These are phyloP conservation scores for Diplodia intermedia DNA, from an alignment of 2,329 filamentous ascomycete genomes.

Conservation along the genomic window DNA sequence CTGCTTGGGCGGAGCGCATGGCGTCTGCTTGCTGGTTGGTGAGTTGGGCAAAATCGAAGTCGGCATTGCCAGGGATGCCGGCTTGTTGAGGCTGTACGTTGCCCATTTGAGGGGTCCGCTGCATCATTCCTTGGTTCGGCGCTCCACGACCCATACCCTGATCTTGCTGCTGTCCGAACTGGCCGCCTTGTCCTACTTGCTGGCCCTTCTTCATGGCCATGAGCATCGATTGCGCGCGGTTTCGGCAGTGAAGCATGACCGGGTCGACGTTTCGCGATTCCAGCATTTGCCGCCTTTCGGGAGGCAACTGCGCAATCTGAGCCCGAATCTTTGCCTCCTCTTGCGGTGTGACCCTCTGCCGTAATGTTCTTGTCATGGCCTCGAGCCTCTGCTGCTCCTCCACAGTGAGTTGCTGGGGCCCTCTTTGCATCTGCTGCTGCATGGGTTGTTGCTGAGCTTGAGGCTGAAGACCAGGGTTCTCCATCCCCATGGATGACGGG, in stretches of 20 bases:
- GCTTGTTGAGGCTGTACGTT: constrained; percentile 43
- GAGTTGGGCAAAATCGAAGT: constrained; percentile 62
- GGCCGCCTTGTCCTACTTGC: constrained; percentile 35
- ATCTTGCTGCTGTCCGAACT: constrained; percentile 39
- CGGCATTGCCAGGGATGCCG: constrained; percentile 44
- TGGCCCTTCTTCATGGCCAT: constrained; percentile 38
- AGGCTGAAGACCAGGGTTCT: constrained; percentile 37
- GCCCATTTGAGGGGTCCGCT: constrained; percentile 43
- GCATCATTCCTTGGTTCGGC: constrained; percentile 31
- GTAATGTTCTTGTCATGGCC: constrained; percentile 55
- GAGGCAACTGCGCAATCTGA: constrained; percentile 54
- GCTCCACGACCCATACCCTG: constrained; percentile 38
- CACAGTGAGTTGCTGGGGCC: constrained; percentile 20
- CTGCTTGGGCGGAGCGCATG: constrained; percentile 66
- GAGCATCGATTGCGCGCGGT: constrained; percentile 42
- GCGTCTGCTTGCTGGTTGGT: constrained; percentile 66
- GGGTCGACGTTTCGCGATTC: constrained; percentile 56
- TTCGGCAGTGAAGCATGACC: constrained; percentile 51
- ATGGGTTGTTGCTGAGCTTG: constrained; percentile 41
- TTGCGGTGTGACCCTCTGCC: constrained; percentile 56
- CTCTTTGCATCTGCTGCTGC: constrained; percentile 40
- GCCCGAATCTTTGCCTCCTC: constrained; percentile 53
- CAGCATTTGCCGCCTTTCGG: constrained; percentile 57
- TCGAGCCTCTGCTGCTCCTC: constrained; percentile 36
- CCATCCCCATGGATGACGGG: constrained; percentile 45